Conservation (phyloP, 2,329 filamentous ascomycete species). For the Colletotrichum navitas region DNA sequence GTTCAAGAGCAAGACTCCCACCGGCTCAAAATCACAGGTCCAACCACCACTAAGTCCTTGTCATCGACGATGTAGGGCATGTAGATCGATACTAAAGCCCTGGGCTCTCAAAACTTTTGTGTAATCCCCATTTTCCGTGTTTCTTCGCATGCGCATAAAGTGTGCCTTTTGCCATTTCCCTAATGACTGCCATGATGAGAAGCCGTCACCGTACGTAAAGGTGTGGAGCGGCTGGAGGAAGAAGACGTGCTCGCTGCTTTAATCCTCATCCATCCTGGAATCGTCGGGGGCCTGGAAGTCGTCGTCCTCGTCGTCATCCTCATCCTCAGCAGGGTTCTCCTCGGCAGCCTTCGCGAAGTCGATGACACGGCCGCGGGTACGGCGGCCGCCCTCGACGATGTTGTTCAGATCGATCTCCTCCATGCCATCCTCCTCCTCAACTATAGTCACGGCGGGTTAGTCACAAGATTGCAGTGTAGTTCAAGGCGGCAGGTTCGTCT, state of each 20-base stretch:
- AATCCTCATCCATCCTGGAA: slow-evolving; percentile 78
- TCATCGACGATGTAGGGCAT: slow-evolving; percentile 19
- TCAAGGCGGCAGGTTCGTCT: slow-evolving; percentile 41
- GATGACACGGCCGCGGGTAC: slow-evolving; percentile 92
- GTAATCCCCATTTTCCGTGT: slow-evolving; percentile 27
- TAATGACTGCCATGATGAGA: slow-evolving; percentile 8
- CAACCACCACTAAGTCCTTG: slow-evolving; percentile 24
- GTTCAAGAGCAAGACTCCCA: slow-evolving; percentile 26
- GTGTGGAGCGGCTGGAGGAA: slow-evolving; percentile 1
- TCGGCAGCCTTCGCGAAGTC: slow-evolving; percentile 92
- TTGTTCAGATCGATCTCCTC: slow-evolving; percentile 92
- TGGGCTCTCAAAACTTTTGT: slow-evolving; percentile 35
- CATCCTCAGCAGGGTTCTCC: slow-evolving; percentile 80
- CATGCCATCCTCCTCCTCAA: slow-evolving; percentile 83
- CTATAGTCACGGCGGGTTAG: slow-evolving; percentile 52
- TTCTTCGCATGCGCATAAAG: neutral
- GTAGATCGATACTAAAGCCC: slow-evolving; percentile 10
- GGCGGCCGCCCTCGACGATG: slow-evolving; percentile 82
- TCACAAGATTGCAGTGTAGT: slow-evolving; percentile 42
- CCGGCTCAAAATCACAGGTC: slow-evolving; percentile 26
- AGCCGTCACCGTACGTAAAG: neutral
- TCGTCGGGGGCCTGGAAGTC: slow-evolving; percentile 75
- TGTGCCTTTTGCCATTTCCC: slow-evolving; percentile 20
- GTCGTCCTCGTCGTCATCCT: slow-evolving; percentile 83
- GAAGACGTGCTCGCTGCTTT: slow-evolving; percentile 40